Evolutionary conservation across 345 rosid genomes (phyloP).

Genomic region (Eucalyptus melliodora): DNA sequence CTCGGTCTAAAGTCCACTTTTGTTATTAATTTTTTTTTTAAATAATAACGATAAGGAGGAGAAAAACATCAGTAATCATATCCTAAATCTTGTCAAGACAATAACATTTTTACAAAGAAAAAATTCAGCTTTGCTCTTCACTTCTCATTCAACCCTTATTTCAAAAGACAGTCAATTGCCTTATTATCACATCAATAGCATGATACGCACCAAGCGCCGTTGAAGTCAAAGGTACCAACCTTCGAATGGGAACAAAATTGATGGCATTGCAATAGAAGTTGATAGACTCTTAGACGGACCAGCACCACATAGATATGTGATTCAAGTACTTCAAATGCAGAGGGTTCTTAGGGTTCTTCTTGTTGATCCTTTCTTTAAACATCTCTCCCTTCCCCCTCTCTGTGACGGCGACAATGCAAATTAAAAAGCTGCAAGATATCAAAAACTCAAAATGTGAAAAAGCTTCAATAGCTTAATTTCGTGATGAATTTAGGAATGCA

Average conservation of each 20-base stretch:
- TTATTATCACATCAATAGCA: background rate
- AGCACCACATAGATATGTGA: constrained; percentile 57
- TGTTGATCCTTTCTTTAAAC: background rate
- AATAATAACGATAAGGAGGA: too few relatives aligned
- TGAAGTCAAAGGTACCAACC: constrained; percentile 46
- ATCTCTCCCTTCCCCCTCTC: background rate
- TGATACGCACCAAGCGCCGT: constrained; percentile 50
- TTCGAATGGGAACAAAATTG: constrained; percentile 53
- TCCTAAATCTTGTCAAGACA: background rate
- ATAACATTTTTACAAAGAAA: background rate
- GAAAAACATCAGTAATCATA: background rate
- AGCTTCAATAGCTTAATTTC: too few relatives aligned
- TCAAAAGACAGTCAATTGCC: background rate
- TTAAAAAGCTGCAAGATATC: background rate
- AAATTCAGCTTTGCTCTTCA: background rate
- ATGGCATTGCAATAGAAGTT: constrained; percentile 49
- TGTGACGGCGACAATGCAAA: accelerated
- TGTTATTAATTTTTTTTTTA: too few relatives aligned
- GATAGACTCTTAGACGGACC: constrained; percentile 48
- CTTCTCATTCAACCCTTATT: background rate
- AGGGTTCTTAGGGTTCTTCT: constrained; percentile 9
- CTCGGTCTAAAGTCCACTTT: too few relatives aligned
- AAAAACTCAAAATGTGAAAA: too few relatives aligned
- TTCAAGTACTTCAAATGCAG: constrained; percentile 48
- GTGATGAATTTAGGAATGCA: too few relatives aligned